These are phyloP conservation scores for Fusarium drepaniforme DNA, from an alignment of 2,329 filamentous ascomycete species.

Conservation along the genomic window DNA sequence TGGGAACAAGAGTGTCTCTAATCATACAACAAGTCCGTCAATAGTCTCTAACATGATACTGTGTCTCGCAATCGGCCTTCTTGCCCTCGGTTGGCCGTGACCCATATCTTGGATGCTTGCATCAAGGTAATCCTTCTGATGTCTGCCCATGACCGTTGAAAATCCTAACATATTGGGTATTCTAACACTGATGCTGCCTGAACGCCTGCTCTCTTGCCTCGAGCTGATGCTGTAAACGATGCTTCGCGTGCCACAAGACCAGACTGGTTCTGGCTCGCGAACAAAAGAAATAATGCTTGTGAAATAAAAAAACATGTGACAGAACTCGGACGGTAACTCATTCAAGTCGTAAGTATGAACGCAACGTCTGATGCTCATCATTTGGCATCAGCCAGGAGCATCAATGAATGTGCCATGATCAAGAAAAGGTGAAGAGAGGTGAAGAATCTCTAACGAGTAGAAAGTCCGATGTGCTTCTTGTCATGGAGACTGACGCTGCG, in stretches of 20 bases:
- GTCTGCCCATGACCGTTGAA: constrained; percentile 34
- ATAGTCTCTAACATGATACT: constrained; percentile 29
- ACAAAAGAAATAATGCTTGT: constrained; percentile 11
- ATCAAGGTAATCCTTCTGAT: constrained; percentile 15
- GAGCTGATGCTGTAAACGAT: constrained; percentile 23
- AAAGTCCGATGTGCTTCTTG: constrained; percentile 25
- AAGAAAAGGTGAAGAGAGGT: constrained; percentile 17
- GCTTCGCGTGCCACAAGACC: constrained; percentile 10
- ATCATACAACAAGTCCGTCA: constrained; percentile 25
- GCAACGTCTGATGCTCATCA: constrained; percentile 47
- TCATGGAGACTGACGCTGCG: constrained; percentile 28
- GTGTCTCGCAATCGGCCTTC: constrained; percentile 18
- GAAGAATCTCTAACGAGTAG: constrained; percentile 30
- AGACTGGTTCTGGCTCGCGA: not conserved
- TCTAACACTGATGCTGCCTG: constrained; percentile 35
- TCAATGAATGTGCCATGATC: constrained; percentile 2
- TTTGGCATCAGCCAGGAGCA: constrained; percentile 17
- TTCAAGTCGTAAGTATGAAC: constrained; percentile 50
- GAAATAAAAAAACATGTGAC: constrained; percentile 21
- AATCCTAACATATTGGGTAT: constrained; percentile 43
- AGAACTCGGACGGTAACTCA: constrained; percentile 31
- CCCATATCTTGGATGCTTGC: constrained; percentile 19
- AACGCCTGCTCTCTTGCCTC: constrained; percentile 14
- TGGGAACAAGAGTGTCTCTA: constrained; percentile 31
- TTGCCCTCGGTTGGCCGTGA: constrained; percentile 14